Percentiles rank a stretch among this genome's conserved stretches.
Conservation (phyloP, 2,329 filamentous ascomycete species). For the Fusarium gaditjirri region DNA sequence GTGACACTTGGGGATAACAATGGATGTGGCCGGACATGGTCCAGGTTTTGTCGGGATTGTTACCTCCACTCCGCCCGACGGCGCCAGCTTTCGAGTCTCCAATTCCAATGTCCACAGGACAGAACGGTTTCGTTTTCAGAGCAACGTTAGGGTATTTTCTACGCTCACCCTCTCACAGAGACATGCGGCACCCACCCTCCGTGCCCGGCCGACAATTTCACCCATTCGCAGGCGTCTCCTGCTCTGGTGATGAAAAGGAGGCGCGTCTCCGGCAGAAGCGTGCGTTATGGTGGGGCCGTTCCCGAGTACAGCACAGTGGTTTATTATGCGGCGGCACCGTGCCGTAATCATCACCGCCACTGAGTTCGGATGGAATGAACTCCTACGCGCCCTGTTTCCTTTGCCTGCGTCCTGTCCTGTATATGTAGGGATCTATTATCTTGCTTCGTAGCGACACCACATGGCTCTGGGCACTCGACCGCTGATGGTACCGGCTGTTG, state of each 20-base stretch:
- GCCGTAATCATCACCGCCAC: constrained; percentile 1
- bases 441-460: neutral
- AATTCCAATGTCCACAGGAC: neutral
- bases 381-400: neutral
- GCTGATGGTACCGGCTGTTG: neutral
- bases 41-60: constrained; percentile 30
- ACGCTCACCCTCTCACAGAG: constrained; percentile 15
- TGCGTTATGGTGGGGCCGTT: constrained; percentile 35
- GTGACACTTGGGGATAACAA: constrained; percentile 12
- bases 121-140: constrained; percentile 2
- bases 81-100: constrained; percentile 2
- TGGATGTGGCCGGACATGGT: constrained; percentile 26
- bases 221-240: constrained; percentile 15
- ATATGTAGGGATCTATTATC: neutral
- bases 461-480: no score
- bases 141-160: neutral
- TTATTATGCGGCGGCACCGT: constrained; percentile 12
- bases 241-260: constrained; percentile 16
- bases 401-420: neutral
- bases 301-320: constrained; percentile 26
- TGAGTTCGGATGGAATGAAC: neutral
- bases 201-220: constrained; percentile 15
- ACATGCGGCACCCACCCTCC: constrained; percentile 8
- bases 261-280: constrained; percentile 25
- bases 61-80: constrained; percentile 24